Evolutionary conservation across 2,329 filamentous ascomycete genomes (phyloP), one percentile per base, ranked within the genome.

Genomic region (Magnaporthiopsis rhizophila): DNA sequence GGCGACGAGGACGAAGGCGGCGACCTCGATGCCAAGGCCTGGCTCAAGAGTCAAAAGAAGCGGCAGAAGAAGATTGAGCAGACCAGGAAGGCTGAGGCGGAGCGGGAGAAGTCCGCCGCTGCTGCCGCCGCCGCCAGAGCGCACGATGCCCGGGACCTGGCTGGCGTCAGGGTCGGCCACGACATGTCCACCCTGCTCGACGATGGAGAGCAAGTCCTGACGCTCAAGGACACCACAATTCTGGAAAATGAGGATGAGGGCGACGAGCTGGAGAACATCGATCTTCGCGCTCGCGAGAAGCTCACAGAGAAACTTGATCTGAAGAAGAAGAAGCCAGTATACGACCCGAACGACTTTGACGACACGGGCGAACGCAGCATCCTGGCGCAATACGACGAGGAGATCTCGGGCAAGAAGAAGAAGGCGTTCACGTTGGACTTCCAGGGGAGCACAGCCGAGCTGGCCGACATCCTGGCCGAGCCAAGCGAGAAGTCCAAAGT

Each of bases 301-400:
- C 79, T 93, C 28, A 81, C 85, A 59, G 91, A 97, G 71, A 89
- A 86, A 69, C 79, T 97, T 15, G 88, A 95, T 58, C 77, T 93
- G 57, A 97, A 98, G 80, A 97, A 96, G 82, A 92, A 92, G 75
- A 91, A 89, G 72, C 89, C 89, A 0, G 88, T 87, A 1, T 99
- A 99, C 75, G 91, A 99, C 70, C 93, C 94, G 0, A 89, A 91
- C 66, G 87, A 89, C 65, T 80, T 88, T 45, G 88, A 89, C 59
- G 83, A 87, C 34, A 83, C 83, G 30, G 88, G 84, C 15, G 80
- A 88, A 65, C 83, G 83, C 24, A 83, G 84, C 7, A 87, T 99
- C 30, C 78, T 99, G 58, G 86, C 90, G 18, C 94, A 99, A 70
- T 99, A 99, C 72, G 95, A 98, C 70, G 95, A 98, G 68, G 94